Conservation (phyloP, 2,329 filamentous ascomycete species). For the Penicillium expansum region DNA sequence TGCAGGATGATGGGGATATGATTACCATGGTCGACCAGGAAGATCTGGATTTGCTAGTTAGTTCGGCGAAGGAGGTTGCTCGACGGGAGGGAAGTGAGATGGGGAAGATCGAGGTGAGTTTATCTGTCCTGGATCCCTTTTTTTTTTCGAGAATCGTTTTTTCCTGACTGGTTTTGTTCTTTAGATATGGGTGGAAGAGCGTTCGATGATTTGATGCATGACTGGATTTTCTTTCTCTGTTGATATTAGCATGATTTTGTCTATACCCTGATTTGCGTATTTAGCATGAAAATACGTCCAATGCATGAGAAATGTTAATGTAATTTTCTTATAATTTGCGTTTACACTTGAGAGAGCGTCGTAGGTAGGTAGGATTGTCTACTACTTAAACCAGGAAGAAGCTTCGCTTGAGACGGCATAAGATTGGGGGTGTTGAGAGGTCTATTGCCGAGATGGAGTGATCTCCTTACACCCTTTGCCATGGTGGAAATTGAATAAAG, state of each 20-base stretch:
- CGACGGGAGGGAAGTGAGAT: conserved; percentile 73
- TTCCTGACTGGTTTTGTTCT: neutral
- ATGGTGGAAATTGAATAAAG: neutral
- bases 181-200: conserved; percentile 47
- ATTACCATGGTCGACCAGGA: conserved; percentile 97
- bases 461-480: neutral
- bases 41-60: conserved; percentile 84
- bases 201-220: conserved; percentile 25
- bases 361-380: neutral
- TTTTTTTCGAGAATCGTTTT: neutral
- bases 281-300: conserved; percentile 4
- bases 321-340: neutral
- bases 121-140: neutral
- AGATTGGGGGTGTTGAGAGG: conserved; percentile 7
- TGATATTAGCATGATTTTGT: conserved; percentile 12
- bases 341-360: neutral
- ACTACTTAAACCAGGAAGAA: conserved; percentile 2
- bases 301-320: neutral
- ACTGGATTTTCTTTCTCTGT: neutral
- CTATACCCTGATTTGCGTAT: conserved; percentile 20
- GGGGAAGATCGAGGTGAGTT: conserved; percentile 90
- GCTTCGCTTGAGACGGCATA: conserved; percentile 11
- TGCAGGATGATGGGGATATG: conserved; percentile 91
- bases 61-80: conserved; percentile 64
- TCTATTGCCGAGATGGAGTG: neutral